Percentiles rank a stretch among this genome's conserved stretches.
phyloP scores from a whole-genome alignment of 495 filamentous ascomycete species.

The Clohesyomyces aquaticus region DNA sequence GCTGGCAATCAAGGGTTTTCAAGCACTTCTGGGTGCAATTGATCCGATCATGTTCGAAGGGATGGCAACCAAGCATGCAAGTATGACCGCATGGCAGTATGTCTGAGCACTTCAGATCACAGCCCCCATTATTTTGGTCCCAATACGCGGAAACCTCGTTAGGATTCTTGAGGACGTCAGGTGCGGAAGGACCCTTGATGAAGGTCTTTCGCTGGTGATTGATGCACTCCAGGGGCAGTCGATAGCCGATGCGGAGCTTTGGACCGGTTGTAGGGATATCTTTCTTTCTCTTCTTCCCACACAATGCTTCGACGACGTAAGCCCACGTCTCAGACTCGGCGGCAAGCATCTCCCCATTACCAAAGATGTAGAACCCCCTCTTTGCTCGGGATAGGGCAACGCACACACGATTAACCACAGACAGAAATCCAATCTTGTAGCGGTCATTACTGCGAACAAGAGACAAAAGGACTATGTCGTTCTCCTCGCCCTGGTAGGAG shows the following conservation, averaged over 20 bases:
- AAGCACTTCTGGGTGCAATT: slow-evolving; percentile 39
- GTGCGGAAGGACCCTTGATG: slow-evolving; percentile 45
- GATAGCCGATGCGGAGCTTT: slow-evolving; percentile 43
- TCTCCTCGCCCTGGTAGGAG: slow-evolving; percentile 94
- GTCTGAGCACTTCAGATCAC: slow-evolving; percentile 55
- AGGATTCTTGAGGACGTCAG: slow-evolving; percentile 38
- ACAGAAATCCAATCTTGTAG: slow-evolving; percentile 68
- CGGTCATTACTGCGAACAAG: slow-evolving; percentile 72
- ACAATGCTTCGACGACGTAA: slow-evolving; percentile 43
- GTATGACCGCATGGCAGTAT: slow-evolving; percentile 53
- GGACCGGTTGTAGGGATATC: slow-evolving; percentile 10
- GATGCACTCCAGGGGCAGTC: slow-evolving; percentile 47
- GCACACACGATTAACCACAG: slow-evolving; percentile 76
- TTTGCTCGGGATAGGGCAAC: slow-evolving; percentile 89
- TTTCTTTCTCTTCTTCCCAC: slow-evolving; percentile 32
- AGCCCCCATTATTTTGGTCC: slow-evolving; percentile 61
- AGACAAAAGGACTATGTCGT: slow-evolving; percentile 82
- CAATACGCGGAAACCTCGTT: slow-evolving; percentile 45
- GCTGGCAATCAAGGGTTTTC: slow-evolving; percentile 35
- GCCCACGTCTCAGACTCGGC: slow-evolving; percentile 47
- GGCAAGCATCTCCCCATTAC: slow-evolving; percentile 66
- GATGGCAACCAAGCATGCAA: slow-evolving; percentile 56
- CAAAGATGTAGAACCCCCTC: slow-evolving; percentile 85
- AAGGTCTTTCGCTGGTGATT: slow-evolving; percentile 44
- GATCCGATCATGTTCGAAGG: slow-evolving; percentile 38